Conservation (phyloP, 2,329 filamentous ascomycete genomes). For the Aspergillus floridensis region DNA sequence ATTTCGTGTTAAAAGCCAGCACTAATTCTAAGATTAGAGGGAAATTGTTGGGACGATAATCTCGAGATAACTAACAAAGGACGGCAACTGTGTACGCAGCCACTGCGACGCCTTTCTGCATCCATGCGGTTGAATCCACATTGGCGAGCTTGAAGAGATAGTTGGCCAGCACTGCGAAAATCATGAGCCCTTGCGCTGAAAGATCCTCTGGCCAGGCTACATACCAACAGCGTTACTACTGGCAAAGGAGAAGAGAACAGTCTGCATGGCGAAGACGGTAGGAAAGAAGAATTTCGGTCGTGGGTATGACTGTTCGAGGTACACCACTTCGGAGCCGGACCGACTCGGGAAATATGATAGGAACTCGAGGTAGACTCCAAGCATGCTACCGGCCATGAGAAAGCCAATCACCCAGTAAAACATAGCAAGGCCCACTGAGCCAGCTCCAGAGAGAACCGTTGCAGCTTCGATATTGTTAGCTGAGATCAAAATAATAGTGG, state of each 20-base stretch:
- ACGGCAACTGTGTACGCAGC: slow-evolving; percentile 61
- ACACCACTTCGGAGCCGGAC: slow-evolving; percentile 65
- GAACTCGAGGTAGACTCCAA: slow-evolving; percentile 62
- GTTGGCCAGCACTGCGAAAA: slow-evolving; percentile 53
- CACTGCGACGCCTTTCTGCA: slow-evolving; percentile 65
- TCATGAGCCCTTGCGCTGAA: not conserved
- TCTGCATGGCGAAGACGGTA: slow-evolving; percentile 62
- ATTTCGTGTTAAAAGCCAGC: slow-evolving; percentile 56
- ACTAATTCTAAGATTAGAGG: slow-evolving; percentile 28
- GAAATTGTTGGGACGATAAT: not conserved
- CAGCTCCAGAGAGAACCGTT: slow-evolving; percentile 57
- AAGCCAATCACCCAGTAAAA: slow-evolving; percentile 66
- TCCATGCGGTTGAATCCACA: slow-evolving; percentile 55
- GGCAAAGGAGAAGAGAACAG: slow-evolving; percentile 63
- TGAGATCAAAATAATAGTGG: not conserved
- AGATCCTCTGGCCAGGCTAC: slow-evolving; percentile 23
- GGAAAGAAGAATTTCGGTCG: slow-evolving; percentile 64
- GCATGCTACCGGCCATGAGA: slow-evolving; percentile 55
- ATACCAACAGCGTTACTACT: slow-evolving; percentile 61
- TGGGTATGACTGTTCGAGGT: slow-evolving; percentile 66
- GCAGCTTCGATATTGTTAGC: slow-evolving; percentile 44
- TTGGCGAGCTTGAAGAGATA: slow-evolving; percentile 62
- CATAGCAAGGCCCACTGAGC: slow-evolving; percentile 61
- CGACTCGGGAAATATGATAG: slow-evolving; percentile 65
- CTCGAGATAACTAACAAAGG: slow-evolving; percentile 46